phyloP scores from a whole-genome alignment of 331 rosid species.

The Malus hybrid region DNA sequence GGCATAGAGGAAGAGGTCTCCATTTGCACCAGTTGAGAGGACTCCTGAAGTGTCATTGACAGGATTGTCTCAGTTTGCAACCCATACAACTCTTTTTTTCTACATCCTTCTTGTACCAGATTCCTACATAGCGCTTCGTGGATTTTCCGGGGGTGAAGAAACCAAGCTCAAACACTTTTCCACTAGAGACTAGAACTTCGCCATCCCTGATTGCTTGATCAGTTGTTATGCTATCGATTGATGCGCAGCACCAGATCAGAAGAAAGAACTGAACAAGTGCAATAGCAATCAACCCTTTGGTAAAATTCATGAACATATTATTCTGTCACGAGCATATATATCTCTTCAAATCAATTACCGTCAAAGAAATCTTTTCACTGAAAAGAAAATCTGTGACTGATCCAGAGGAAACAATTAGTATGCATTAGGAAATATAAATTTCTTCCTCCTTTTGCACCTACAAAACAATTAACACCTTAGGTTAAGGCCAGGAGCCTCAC shows the following conservation, averaged over 20 bases:
- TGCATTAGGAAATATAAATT: no score
- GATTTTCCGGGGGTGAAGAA: slow-evolving; percentile 41
- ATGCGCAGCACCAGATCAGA: neutral
- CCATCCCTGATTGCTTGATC: slow-evolving; percentile 29
- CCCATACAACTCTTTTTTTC: slow-evolving; percentile 30
- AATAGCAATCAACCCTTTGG: neutral
- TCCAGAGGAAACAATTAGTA: no score
- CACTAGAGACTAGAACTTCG: slow-evolving; percentile 19
- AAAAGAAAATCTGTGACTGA: no score
- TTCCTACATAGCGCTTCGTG: slow-evolving; percentile 39
- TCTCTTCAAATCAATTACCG: no score
- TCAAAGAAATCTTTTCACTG: no score
- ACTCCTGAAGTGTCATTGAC: slow-evolving; percentile 19
- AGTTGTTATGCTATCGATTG: neutral
- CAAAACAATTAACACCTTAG: no score
- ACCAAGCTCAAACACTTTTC: slow-evolving; percentile 30
- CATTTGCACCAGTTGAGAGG: slow-evolving; percentile 11
- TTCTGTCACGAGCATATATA: no score
- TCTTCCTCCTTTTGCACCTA: no score
- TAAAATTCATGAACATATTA: neutral
- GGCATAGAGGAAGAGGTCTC: slow-evolving; percentile 23
- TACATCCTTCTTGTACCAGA: slow-evolving; percentile 31
- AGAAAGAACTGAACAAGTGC: neutral
- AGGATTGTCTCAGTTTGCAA: slow-evolving; percentile 44
- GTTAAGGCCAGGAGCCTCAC: no score